Base-by-base conservation (phyloP, 805 yeast genomes). In the Candida rishiriensis region DNA sequence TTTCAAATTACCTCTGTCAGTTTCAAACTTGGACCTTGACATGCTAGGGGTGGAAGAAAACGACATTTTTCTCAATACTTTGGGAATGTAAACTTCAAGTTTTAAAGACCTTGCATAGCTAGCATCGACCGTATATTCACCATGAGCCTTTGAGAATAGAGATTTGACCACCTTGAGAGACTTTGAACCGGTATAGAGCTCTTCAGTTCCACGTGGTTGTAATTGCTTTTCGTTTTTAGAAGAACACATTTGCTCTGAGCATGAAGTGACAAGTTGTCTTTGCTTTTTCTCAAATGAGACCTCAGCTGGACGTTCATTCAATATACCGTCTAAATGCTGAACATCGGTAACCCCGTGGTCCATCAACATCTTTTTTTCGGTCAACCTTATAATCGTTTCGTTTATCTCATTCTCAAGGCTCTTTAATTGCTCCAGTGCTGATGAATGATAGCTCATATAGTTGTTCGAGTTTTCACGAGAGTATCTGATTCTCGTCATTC, bases 41-140 rank as follows among this genome's bases (percentile, higher is more conserved):
- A 37, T 34, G 12, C 38, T 34, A 7, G 42, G 42, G 3, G 51
- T 40, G 8, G 41, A 29, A 7, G 52, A 48, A 29, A 26, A 32
- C 4, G 50, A 43, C 35, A 45, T 13, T 13, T 34, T 41, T 28
- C 29, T 30, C 9, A 30, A 18, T 11, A 15, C 26, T 18, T 38
- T 10, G 8, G 34, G 40, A 8, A 12, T 30, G 16, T 12, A 17
- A 30, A 17, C 8, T 18, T 14, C 17, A 16, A 31, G 8, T 10
- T 8, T 29, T 21, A 34, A 10, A 4, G 43, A 17, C 9, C 13
- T 17, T 15, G 42, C 42, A 12, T 16, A 11, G 8, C 33, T 36
- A 38, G 47, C 49, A 3, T 39, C 36, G 13, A 55, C 46, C 7
- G 53, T 56, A 13, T 36, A 36, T 8, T 41, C 31, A 28, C 41